Conservation (phyloP, 2,329 filamentous ascomycete genomes). For the Colletotrichum viniferum region DNA sequence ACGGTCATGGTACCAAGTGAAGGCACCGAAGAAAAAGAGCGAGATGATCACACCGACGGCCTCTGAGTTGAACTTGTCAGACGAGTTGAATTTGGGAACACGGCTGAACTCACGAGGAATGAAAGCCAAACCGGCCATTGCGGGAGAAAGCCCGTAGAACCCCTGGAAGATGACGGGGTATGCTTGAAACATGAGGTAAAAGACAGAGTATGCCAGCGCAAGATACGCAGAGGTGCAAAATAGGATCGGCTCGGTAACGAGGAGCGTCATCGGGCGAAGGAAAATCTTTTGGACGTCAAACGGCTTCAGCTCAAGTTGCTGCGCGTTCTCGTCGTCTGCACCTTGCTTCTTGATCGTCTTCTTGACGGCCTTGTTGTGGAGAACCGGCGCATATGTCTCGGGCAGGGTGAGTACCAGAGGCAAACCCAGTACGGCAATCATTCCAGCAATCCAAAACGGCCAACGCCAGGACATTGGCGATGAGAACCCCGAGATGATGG, state of each 20-base stretch:
- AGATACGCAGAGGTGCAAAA: constrained; percentile 52
- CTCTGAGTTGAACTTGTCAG: constrained; percentile 17
- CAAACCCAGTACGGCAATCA: constrained; percentile 31
- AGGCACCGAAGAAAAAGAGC: constrained; percentile 26
- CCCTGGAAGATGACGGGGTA: constrained; percentile 54
- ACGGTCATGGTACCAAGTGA: constrained; percentile 31
- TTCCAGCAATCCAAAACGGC: constrained; percentile 42
- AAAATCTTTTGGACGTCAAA: constrained; percentile 48
- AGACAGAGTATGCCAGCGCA: constrained; percentile 53
- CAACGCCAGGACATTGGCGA: constrained; percentile 47
- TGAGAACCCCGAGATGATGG: constrained; percentile 56
- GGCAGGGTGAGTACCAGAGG: constrained; percentile 42
- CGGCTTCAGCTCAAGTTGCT: constrained; percentile 33
- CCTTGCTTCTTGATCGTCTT: constrained; percentile 51
- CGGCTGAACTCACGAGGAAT: constrained; percentile 45
- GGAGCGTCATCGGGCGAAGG: constrained; percentile 52
- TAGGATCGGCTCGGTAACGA: constrained; percentile 56
- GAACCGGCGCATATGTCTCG: constrained; percentile 54
- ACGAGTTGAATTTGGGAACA: constrained; percentile 21
- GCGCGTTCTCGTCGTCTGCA: constrained; percentile 41
- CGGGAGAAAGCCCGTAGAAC: constrained; percentile 48
- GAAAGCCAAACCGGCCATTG: constrained; percentile 51
- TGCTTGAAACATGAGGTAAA: constrained; percentile 58
- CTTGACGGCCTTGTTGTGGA: constrained; percentile 53
- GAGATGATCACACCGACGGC: constrained; percentile 24